Conservation (phyloP, 805 yeast genomes). For the Wickerhamomyces ciferrii region DNA sequence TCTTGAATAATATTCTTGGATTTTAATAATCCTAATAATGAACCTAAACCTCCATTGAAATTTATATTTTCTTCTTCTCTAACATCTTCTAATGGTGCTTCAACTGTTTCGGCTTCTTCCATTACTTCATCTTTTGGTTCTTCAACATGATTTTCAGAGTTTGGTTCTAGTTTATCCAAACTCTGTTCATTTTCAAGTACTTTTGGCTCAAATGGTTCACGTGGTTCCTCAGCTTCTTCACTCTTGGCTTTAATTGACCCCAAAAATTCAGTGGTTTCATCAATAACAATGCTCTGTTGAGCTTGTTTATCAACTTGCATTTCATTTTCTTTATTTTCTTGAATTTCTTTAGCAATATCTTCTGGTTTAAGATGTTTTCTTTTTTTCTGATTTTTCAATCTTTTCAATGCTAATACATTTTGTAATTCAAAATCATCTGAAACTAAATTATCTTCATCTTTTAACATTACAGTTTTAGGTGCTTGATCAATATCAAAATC, state of each 20-base stretch:
- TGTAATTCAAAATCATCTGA: constrained; percentile 20
- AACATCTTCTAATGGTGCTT: neutral
- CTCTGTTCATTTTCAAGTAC: too few relatives aligned
- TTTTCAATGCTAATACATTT: constrained; percentile 20
- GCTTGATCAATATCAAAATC: constrained; percentile 12
- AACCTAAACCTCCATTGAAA: constrained; percentile 19
- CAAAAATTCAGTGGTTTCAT: constrained; percentile 33
- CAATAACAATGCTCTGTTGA: constrained; percentile 19
- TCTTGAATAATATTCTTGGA: constrained; percentile 13
- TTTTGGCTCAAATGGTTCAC: too few relatives aligned
- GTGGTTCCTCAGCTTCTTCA: neutral
- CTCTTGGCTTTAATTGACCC: constrained; percentile 14
- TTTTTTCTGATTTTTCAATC: constrained; percentile 12
- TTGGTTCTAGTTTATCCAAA: too few relatives aligned
- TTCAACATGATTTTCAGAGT: neutral
- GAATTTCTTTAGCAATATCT: constrained; percentile 17
- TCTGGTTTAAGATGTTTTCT: constrained; percentile 11
- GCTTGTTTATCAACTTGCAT: constrained; percentile 11
- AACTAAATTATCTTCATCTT: constrained; percentile 14
- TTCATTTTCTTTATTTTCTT: constrained; percentile 8
- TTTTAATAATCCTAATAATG: constrained; percentile 16
- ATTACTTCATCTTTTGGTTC: neutral
- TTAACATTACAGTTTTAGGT: constrained; percentile 18
- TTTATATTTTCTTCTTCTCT: constrained; percentile 2
- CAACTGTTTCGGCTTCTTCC: neutral